Base-by-base conservation (phyloP, 2,329 filamentous ascomycete species). In the Chaetomium globosum region DNA sequence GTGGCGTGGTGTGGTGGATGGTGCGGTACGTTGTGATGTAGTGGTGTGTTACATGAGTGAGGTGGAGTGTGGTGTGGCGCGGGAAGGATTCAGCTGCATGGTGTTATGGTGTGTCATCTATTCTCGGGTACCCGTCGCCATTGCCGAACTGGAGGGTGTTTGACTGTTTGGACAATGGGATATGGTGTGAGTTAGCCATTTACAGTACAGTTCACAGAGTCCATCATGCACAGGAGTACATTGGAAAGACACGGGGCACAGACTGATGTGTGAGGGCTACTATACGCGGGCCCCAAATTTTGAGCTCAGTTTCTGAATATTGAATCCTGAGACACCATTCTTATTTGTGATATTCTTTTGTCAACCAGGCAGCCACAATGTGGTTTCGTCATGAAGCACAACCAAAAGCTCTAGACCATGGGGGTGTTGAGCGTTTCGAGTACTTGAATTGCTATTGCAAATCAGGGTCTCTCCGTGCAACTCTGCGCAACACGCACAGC, bases 11-110 rank as follows among this genome's bases (percentile, higher is more conserved):
- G 46, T 43, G 39, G 16, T 28, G 33, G 9, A 36, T 30, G 56
- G 21, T n/a, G n/a, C n/a, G n/a, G n/a, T n/a, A n/a, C n/a, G 30
- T 31, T 31, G 51, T 31, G 30, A 8, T 26, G 26, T 31, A 30
- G 33, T 28, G 55, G 21, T 21, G 43, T 46, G 43, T 5, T 43
- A 8, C 30, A 31, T n/a, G n/a, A n/a, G n/a, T n/a, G n/a, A n/a
- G n/a, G 30, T 8, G 4, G 4, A 31, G 31, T 31, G 31, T 31
- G 9, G 31, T 31, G 19, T 21, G 43, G 46, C 12, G n/a, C 26
- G 43, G 56, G 55, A 21, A 48, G 53, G 53, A 55, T 55, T 43
- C 39, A 43, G 39, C 16, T 43, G 39, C 39, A 43, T 43, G 39
- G 4, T 43, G 39, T n/a, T n/a, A n/a, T 13, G 19, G 10, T n/a